phyloP scores from a whole-genome alignment of 192 early-diverging fungal species.

The Backusella circina region DNA sequence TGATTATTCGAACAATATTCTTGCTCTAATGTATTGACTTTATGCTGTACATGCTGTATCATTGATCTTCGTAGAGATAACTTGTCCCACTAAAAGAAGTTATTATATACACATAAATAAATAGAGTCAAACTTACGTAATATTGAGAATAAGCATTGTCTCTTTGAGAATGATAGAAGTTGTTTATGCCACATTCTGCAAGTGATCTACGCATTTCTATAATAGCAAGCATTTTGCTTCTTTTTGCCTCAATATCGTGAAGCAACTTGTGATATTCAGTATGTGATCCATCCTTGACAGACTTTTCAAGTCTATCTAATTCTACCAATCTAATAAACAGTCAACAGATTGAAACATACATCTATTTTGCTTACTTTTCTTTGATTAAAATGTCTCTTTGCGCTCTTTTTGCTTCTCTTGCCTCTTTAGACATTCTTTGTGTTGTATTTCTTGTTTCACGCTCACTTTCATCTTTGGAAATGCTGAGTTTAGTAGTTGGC shows the following conservation, averaged over 20 bases:
- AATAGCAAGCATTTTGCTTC: slow-evolving; percentile 14
- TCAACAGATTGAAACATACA: neutral
- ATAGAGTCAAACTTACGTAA: slow-evolving; percentile 14
- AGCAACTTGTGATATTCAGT: slow-evolving; percentile 27
- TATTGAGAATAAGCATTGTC: slow-evolving; percentile 28
- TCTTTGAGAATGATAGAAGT: slow-evolving; percentile 18
- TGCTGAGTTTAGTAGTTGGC: slow-evolving; percentile 1
- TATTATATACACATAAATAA: neutral
- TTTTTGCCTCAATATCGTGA: slow-evolving; percentile 25
- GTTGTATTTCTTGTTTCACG: slow-evolving; percentile 21
- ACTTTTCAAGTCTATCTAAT: slow-evolving; percentile 20
- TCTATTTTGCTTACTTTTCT: slow-evolving; percentile 1
- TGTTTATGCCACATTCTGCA: slow-evolving; percentile 15
- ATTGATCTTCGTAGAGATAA: slow-evolving; percentile 26
- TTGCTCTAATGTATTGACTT: slow-evolving; percentile 29
- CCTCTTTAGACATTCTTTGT: slow-evolving; percentile 25
- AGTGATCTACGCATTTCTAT: slow-evolving; percentile 22
- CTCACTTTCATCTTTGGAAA: slow-evolving; percentile 19
- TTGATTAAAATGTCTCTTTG: slow-evolving; percentile 20
- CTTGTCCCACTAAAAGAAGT: slow-evolving; percentile 23
- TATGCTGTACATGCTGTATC: slow-evolving; percentile 32
- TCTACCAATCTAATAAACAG: slow-evolving; percentile 13
- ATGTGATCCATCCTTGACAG: slow-evolving; percentile 29
- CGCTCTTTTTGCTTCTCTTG: slow-evolving; percentile 26
- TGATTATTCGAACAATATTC: slow-evolving; percentile 27